Percentiles rank a stretch among this genome's conserved stretches.
Evolutionary conservation across 306 rosid genomes (phyloP).

Genomic region (Alnus glutinosa): DNA sequence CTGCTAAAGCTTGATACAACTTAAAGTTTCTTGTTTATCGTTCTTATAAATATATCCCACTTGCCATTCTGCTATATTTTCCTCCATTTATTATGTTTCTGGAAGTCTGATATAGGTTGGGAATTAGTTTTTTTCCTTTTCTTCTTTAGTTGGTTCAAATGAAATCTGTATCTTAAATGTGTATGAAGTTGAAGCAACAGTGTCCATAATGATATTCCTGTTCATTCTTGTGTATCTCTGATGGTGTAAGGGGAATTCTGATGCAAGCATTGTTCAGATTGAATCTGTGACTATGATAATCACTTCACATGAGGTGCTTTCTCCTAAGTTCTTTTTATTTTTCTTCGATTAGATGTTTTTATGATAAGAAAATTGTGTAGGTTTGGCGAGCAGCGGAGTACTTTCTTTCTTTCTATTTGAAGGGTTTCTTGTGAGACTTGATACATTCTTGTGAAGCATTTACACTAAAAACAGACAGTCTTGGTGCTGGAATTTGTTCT

Average conservation of each 20-base stretch:
- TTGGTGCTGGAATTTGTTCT: too few relatives aligned
- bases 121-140: constrained; percentile 10
- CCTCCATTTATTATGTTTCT: constrained; percentile 21
- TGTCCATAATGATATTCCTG: neutral
- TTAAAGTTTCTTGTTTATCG: neutral
- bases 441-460: neutral
- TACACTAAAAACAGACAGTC: too few relatives aligned
- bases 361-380: neutral
- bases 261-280: neutral
- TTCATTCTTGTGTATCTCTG: neutral
- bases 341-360: neutral
- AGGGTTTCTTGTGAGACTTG: neutral
- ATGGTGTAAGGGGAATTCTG: neutral
- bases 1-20: constrained; percentile 47
- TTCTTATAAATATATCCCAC: constrained; percentile 7
- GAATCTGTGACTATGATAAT: neutral
- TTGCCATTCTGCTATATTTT: constrained; percentile 15
- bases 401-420: neutral
- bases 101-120: constrained; percentile 23
- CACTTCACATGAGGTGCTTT: neutral
- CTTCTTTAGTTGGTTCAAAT: constrained; percentile 21
- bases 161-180: constrained; percentile 28
- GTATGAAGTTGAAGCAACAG: constrained; percentile 29
- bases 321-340: neutral
- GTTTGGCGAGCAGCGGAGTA: neutral